phyloP scores from a whole-genome alignment of 805 yeast genomes.

The Pichia scutulata region DNA sequence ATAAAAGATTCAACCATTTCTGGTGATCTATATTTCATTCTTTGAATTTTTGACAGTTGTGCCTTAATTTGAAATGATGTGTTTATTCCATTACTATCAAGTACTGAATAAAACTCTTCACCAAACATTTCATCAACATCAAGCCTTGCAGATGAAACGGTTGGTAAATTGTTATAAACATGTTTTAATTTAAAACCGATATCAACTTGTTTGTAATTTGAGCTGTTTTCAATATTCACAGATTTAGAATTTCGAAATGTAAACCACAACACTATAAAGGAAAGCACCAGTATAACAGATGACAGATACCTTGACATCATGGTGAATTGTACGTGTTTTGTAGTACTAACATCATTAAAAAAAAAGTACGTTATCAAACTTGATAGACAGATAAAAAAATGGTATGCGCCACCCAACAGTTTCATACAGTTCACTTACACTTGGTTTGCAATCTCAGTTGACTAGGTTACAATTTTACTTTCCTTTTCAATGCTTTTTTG shows the following conservation, averaged over 20 bases:
- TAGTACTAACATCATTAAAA: too few relatives aligned
- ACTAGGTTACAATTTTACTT: too few relatives aligned
- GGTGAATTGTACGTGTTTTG: background rate
- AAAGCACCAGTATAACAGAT: background rate
- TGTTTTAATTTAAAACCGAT: slow-evolving; percentile 4
- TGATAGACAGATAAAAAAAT: background rate
- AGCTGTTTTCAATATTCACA: background rate
- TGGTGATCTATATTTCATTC: slow-evolving; percentile 45
- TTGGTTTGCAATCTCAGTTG: too few relatives aligned
- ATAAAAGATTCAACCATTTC: slow-evolving; percentile 61
- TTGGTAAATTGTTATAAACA: slow-evolving; percentile 1
- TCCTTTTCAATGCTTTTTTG: background rate
- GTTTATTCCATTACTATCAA: slow-evolving; percentile 1
- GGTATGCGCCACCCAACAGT: background rate
- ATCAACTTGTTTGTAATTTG: background rate
- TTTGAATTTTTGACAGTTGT: slow-evolving; percentile 15
- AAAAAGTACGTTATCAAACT: background rate
- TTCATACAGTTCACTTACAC: too few relatives aligned
- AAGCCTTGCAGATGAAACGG: background rate
- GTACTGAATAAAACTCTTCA: background rate
- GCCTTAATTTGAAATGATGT: slow-evolving; percentile 15
- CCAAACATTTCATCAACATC: background rate
- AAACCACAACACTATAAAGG: background rate
- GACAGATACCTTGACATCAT: background rate
- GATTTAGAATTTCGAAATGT: background rate